Conservation (phyloP, 805 yeast genomes). For the Cyberlindnera xylosilytica region DNA sequence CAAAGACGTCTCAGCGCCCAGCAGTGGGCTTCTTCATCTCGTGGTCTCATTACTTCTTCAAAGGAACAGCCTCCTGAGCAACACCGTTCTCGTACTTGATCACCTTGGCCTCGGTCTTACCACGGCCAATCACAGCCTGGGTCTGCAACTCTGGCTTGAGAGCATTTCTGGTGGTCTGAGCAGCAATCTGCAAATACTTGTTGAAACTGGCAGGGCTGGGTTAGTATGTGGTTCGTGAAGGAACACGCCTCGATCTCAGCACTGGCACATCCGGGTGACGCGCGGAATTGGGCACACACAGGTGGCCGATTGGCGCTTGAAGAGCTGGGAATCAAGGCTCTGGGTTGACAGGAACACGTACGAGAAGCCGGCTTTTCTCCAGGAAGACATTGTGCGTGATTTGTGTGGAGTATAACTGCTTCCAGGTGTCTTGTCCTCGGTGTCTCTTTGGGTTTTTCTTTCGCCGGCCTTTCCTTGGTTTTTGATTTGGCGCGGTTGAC, state of each 20-base stretch:
- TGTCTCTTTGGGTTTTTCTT: constrained; percentile 1
- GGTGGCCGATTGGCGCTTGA: background rate
- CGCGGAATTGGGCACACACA: background rate
- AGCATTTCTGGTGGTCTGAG: constrained; percentile 82
- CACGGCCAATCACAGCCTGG: constrained; percentile 65
- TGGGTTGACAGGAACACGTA: constrained; percentile 30
- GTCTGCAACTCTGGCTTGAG: constrained; percentile 83
- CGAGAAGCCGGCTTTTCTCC: constrained; percentile 69
- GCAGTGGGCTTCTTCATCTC: background rate
- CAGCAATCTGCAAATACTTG: constrained; percentile 88
- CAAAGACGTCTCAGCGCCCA: background rate
- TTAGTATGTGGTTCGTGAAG: background rate
- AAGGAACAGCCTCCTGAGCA: constrained; percentile 34
- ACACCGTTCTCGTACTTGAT: constrained; percentile 71
- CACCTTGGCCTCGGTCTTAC: constrained; percentile 67
- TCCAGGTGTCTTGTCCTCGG: background rate
- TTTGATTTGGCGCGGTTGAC: constrained; percentile 18
- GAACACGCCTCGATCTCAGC: background rate
- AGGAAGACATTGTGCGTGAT: constrained; percentile 43
- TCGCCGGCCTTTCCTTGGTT: constrained; percentile 3
- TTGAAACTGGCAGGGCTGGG: constrained; percentile 51
- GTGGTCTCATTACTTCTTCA: constrained; percentile 30
- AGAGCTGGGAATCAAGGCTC: background rate
- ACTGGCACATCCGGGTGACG: no score
- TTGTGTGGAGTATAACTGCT: background rate